phyloP scores from a whole-genome alignment of 495 filamentous ascomycete species.

The Umbilicaria muhlenbergii region DNA sequence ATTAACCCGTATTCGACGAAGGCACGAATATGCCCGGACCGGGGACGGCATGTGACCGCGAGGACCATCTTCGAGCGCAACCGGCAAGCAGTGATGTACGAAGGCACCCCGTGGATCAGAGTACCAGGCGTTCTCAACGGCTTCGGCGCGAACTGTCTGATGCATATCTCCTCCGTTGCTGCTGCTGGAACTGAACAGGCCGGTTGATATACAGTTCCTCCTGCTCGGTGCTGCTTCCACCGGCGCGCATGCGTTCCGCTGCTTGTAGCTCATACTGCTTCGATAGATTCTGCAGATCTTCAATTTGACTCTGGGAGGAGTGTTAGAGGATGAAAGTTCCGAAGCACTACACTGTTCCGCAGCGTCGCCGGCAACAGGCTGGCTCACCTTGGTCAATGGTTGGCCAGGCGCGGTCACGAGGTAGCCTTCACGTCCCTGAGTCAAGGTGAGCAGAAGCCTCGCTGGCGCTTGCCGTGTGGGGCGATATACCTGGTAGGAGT shows the following conservation, averaged over 20 bases:
- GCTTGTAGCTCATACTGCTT: constrained; percentile 37
- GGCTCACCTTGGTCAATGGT: constrained; percentile 34
- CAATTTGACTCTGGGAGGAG: constrained; percentile 31
- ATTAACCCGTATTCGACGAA: no score
- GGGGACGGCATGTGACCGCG: no score
- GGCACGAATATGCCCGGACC: no score
- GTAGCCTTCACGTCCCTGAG: constrained; percentile 35
- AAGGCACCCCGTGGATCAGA: no score
- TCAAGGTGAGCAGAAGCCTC: constrained; percentile 1
- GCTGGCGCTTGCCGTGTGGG: constrained; percentile 7
- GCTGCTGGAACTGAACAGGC: constrained; percentile 26
- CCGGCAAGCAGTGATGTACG: no score
- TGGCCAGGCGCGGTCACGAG: constrained; percentile 28
- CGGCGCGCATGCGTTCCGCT: constrained; percentile 29
- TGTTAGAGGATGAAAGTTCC: background rate
- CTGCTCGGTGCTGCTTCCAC: constrained; percentile 11
- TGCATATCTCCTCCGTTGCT: constrained; percentile 7
- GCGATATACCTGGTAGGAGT: constrained; percentile 30
- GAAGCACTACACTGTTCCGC: background rate
- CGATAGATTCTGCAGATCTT: constrained; percentile 34
- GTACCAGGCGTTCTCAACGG: no score
- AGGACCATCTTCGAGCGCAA: no score
- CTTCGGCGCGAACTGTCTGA: background rate
- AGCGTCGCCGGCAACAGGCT: background rate
- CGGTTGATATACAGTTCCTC: constrained; percentile 35